These are phyloP conservation scores for Fragilaria radians DNA, from an alignment of 108 stramenopile species.

Conservation along the genomic window DNA sequence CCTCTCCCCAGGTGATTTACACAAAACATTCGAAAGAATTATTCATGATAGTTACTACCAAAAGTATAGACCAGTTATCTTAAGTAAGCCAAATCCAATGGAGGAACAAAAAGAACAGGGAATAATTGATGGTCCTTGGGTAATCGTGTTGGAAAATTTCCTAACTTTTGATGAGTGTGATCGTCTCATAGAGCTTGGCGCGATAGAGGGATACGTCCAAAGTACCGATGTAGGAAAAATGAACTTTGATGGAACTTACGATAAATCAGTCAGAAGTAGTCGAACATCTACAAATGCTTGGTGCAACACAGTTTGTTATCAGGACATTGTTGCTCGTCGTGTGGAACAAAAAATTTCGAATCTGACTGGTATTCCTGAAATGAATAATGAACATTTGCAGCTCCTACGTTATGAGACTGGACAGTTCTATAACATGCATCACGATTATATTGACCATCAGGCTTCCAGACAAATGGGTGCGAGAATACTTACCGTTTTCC, in stretches of 20 bases:
- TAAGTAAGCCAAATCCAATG: conserved; percentile 17
- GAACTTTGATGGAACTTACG: conserved; percentile 25
- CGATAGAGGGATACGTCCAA: conserved; percentile 48
- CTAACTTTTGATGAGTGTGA: conserved; percentile 49
- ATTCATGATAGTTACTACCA: conserved; percentile 15
- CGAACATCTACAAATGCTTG: conserved; percentile 57
- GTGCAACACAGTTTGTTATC: conserved; percentile 47
- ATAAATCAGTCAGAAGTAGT: background rate
- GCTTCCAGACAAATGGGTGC: conserved; percentile 32
- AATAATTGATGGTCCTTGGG: conserved; percentile 41
- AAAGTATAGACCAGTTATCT: conserved; percentile 28
- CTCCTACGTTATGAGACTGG: conserved; percentile 33
- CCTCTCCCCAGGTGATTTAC: conserved; percentile 28
- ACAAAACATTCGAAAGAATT: conserved; percentile 18
- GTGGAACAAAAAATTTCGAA: conserved; percentile 35
- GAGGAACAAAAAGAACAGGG: background rate
- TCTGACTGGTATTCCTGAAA: conserved; percentile 13
- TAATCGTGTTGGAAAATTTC: conserved; percentile 65
- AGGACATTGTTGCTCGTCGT: conserved; percentile 11
- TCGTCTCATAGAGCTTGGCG: conserved; percentile 32
- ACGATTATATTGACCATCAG: conserved; percentile 31
- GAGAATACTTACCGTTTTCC: conserved; percentile 65
- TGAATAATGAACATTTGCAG: conserved; percentile 46
- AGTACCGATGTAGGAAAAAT: conserved; percentile 52
- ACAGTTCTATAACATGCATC: conserved; percentile 33